Base-by-base conservation (phyloP, 345 rosid genomes). In the Lagerstroemia speciosa region DNA sequence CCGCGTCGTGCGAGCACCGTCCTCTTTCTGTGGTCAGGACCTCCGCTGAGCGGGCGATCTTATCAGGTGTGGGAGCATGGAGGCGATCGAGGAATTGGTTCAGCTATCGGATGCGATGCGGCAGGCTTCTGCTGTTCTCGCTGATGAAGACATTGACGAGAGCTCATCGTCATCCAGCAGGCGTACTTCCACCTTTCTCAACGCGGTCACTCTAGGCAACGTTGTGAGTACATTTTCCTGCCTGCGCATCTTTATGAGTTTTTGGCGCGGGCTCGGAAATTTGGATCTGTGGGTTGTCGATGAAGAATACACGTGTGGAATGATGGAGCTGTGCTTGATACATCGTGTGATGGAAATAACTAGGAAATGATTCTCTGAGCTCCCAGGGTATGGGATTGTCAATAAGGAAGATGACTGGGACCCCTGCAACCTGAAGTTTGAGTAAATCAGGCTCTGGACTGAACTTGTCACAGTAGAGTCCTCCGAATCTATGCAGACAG, bases 71-170 rank as follows among this genome's bases (percentile, higher is more conserved):
- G 62, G 30, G 64, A 65, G 66, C 62, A 91, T 94, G 99, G 99
- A 91, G 79, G 97, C 96, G 81, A 94, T 94, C 81, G 98, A 91
- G 61, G 98, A 94, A 76, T 78, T 94, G 68, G 66, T 76, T 31
- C 92, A 88, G 87, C 88, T 94, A 15, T 81, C 98, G 32, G 98
- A 94, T 64, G 77, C 96, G 55, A 94, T 94, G 96, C 81, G 82
- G 67, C 96, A 88, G 67, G 99, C 97, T 20, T 77, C 89, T 32
- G 78, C 92, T 22, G 71, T 94, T 43, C 97, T 94, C 43, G 97
- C 98, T 38, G 98, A 92, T 67, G 99, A 94, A 69, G 98, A 88
- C 70, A 73, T 85, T 32, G 96, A 89, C 65, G 92, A 94, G 58
- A 76, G 77, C 68, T 63, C 83, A 29, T 63, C 68, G 43, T 78